phyloP scores from a whole-genome alignment of 345 rosid genomes.

The Anastatica hierochuntica region DNA sequence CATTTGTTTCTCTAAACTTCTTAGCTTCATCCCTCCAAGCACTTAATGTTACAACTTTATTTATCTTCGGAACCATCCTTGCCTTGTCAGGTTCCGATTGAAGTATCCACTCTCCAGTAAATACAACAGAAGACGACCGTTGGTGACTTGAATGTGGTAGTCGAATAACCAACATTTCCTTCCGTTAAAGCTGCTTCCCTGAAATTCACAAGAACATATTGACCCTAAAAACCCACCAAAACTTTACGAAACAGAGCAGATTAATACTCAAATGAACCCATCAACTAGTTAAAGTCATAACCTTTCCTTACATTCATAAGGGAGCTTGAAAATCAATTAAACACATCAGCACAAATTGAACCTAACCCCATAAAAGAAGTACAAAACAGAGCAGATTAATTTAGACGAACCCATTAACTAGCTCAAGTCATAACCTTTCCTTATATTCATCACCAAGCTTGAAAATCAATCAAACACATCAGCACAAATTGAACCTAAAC shows the following conservation, averaged over 20 bases:
- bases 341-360: too few relatives aligned
- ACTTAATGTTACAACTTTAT: neutral
- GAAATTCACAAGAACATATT: neutral
- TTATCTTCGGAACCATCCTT: constrained; percentile 28
- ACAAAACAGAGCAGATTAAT: too few relatives aligned
- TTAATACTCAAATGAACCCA: too few relatives aligned
- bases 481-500: too few relatives aligned
- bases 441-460: too few relatives aligned
- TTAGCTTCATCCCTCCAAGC: constrained; percentile 27
- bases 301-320: too few relatives aligned
- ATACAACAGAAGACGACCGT: constrained; percentile 11
- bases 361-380: too few relatives aligned
- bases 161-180: constrained; percentile 21
- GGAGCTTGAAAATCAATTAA: too few relatives aligned
- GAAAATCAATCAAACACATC: too few relatives aligned
- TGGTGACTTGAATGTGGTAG: constrained; percentile 16
- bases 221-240: neutral
- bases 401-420: neutral
- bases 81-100: constrained; percentile 22
- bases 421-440: neutral
- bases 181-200: constrained; percentile 29
- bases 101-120: constrained; percentile 23
- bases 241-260: too few relatives aligned
- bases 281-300: too few relatives aligned
- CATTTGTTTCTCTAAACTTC: constrained; percentile 19